Percentiles rank a stretch among this genome's conserved stretches.
Conservation (phyloP, 129 eudicot genomes). For the Mikania micrantha region DNA sequence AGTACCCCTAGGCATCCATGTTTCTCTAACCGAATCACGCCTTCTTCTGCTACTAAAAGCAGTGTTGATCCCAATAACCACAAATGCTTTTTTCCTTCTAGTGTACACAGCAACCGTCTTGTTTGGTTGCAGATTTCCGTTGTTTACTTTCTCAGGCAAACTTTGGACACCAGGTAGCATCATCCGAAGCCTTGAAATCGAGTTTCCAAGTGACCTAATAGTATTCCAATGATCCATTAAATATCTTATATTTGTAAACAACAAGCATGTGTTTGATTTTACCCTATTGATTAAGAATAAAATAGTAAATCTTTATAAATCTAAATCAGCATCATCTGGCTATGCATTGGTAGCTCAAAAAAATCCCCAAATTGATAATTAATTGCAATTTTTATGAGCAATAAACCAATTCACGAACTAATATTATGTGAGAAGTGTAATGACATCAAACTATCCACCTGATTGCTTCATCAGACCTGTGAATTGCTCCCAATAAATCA, state of each 20-base stretch:
- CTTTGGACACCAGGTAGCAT: conserved; percentile 38
- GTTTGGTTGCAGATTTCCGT: conserved; percentile 18
- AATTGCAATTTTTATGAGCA: neutral
- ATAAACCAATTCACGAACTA: neutral
- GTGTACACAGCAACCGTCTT: conserved; percentile 7
- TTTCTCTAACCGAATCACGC: conserved; percentile 69
- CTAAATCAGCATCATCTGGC: neutral
- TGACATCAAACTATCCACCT: conserved; percentile 32
- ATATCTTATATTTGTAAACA: neutral
- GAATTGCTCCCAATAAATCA: conserved; percentile 40
- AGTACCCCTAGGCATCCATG: conserved; percentile 68
- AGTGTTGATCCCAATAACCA: conserved; percentile 69
- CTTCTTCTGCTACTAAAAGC: conserved; percentile 75
- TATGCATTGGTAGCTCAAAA: neutral
- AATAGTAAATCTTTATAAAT: neutral
- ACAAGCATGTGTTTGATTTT: neutral
- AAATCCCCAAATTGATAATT: neutral
- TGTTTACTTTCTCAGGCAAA: conserved; percentile 17
- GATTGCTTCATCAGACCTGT: conserved; percentile 47
- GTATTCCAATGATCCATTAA: conserved; percentile 7
- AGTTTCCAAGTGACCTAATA: conserved; percentile 45
- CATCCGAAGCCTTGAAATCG: conserved; percentile 38
- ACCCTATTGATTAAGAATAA: neutral
- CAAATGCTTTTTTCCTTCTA: conserved; percentile 42
- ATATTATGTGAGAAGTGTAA: neutral